Evolutionary conservation across 306 rosid genomes (phyloP).

Genomic region (Elaeagnus macrophylla): DNA sequence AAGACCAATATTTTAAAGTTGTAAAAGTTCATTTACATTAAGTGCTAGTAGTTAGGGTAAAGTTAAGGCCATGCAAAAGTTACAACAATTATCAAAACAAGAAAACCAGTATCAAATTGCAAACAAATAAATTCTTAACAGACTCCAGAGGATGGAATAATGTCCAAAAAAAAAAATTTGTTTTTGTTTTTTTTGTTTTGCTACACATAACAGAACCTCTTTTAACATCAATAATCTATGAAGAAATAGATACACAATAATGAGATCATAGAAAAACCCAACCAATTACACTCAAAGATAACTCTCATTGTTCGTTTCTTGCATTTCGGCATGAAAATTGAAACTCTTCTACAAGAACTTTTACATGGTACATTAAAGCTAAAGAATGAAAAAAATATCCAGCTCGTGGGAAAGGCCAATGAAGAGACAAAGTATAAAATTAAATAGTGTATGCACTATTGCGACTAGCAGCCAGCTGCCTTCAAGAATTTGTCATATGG

Average conservation of each 20-base stretch:
- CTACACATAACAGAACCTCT: too few species aligned
- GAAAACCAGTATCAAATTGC: too few species aligned
- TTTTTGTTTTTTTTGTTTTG: too few species aligned
- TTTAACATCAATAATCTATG: too few species aligned
- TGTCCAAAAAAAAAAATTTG: too few species aligned
- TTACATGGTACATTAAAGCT: conserved; percentile 12
- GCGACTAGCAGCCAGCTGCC: conserved; percentile 74
- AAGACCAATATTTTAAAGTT: too few species aligned
- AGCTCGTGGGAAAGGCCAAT: neutral
- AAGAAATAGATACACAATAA: neutral
- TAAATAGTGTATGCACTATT: neutral
- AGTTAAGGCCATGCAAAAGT: too few species aligned
- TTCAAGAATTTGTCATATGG: conserved; percentile 86
- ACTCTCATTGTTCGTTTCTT: neutral
- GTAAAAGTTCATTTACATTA: too few species aligned
- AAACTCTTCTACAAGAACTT: conserved; percentile 18
- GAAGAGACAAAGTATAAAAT: neutral
- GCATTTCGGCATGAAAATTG: conserved; percentile 10
- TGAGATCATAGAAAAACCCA: neutral
- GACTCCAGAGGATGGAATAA: too few species aligned
- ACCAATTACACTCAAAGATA: neutral
- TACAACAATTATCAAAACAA: too few species aligned
- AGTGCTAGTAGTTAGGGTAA: too few species aligned
- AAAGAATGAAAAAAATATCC: conserved; percentile 35
- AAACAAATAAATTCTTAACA: too few species aligned